These are phyloP conservation scores for Rasamsonia emersonii DNA, from an alignment of 2,329 filamentous ascomycete genomes.

Conservation along the genomic window DNA sequence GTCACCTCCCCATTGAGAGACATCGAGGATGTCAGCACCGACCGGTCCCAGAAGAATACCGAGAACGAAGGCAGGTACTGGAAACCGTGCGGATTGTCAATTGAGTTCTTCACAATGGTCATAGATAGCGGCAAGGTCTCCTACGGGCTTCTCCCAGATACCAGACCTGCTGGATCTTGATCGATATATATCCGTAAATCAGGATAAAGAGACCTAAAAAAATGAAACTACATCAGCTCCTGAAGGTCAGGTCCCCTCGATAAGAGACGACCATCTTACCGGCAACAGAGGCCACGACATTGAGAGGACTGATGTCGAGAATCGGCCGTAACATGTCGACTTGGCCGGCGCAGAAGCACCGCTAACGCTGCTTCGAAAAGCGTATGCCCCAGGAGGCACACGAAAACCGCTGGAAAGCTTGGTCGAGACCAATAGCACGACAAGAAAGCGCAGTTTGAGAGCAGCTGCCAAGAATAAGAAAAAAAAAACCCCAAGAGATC, in stretches of 20 bases:
- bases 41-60: conserved; percentile 49
- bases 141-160: conserved; percentile 33
- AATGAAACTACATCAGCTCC: not conserved
- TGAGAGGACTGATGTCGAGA: conserved; percentile 27
- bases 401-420: too few species aligned
- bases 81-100: not conserved
- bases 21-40: conserved; percentile 45
- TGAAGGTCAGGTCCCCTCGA: too few species aligned
- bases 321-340: conserved; percentile 26
- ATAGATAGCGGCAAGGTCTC: conserved; percentile 4
- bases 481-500: too few species aligned
- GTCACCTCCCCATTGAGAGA: conserved; percentile 29
- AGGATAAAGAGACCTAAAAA: conserved; percentile 24
- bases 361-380: too few species aligned
- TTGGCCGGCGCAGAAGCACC: too few species aligned
- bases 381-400: too few species aligned
- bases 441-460: too few species aligned
- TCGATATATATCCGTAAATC: conserved; percentile 24
- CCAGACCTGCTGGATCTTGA: conserved; percentile 30
- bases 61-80: conserved; percentile 48
- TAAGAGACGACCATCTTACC: conserved; percentile 15
- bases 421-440: too few species aligned
- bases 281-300: conserved; percentile 24
- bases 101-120: conserved; percentile 3
- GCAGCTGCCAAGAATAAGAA: too few species aligned